A percentile compares a stretch with the other conserved stretches of the same genome.
Evolutionary conservation across 2,329 filamentous ascomycete species (phyloP).

Genomic region (Rhynchosporium secalis): DNA sequence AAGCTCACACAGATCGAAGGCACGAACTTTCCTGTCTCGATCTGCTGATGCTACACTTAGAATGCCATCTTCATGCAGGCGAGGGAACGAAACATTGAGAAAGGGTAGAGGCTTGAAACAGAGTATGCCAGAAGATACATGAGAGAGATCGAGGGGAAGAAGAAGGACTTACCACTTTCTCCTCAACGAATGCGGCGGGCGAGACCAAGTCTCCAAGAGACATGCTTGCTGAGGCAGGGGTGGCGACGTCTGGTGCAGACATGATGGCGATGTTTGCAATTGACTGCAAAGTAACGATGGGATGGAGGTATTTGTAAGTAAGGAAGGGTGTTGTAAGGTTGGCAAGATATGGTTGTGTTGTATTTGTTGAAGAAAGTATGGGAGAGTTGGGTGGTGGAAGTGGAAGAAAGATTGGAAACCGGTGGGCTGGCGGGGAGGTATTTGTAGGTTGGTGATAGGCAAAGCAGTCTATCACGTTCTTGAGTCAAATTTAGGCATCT

Average conservation of each 20-base stretch:
- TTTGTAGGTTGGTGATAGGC: not conserved
- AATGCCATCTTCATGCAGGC: not conserved
- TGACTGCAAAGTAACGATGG: not conserved
- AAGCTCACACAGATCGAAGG: not conserved
- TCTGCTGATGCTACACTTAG: not conserved
- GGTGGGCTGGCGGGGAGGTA: not conserved
- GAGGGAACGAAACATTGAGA: not conserved
- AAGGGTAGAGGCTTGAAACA: not conserved
- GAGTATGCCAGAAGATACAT: not conserved
- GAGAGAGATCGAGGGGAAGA: not conserved
- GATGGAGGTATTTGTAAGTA: not conserved
- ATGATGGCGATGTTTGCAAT: not conserved
- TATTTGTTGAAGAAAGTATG: not conserved
- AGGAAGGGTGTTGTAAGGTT: not conserved
- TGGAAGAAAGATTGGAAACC: not conserved
- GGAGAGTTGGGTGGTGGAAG: not conserved
- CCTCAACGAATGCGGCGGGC: not conserved
- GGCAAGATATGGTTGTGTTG: not conserved
- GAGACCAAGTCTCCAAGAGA: slow-evolving; percentile 11
- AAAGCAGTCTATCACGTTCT: not conserved
- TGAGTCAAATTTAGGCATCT: not conserved
- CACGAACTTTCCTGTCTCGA: not conserved
- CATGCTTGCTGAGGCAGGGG: not conserved
- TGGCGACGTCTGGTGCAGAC: slow-evolving; percentile 3
- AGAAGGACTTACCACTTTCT: not conserved